Evolutionary conservation across 208 protist genomes (phyloP).

Genomic region (Acanthamoeba rhysodes): DNA sequence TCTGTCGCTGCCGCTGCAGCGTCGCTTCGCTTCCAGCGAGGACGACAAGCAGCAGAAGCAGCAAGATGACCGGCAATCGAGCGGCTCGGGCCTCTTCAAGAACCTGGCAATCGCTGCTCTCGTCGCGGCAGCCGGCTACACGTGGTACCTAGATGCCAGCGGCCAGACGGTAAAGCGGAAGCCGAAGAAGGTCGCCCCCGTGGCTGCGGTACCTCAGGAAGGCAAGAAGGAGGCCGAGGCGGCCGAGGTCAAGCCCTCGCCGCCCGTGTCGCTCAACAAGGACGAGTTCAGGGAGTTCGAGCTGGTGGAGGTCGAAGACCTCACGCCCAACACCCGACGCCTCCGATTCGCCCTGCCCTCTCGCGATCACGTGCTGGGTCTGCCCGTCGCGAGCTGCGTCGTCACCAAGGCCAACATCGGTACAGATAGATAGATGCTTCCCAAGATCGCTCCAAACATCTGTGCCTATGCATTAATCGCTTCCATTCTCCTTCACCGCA

Average conservation of each 20-base stretch:
- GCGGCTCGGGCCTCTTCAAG: neutral
- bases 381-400: neutral
- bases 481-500: neutral
- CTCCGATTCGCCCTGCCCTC: conserved; percentile 43
- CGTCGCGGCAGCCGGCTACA: neutral
- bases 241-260: neutral
- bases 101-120: neutral
- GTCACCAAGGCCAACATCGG: conserved; percentile 26
- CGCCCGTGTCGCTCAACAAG: conserved; percentile 17
- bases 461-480: neutral
- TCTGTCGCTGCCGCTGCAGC: neutral
- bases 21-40: neutral
- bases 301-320: conserved; percentile 8
- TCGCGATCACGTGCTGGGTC: conserved; percentile 4
- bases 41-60: neutral
- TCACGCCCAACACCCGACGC: conserved; percentile 17
- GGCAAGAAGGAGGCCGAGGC: neutral
- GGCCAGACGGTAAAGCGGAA: neutral
- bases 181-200: neutral
- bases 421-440: neutral
- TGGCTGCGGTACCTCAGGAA: neutral
- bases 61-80: neutral
- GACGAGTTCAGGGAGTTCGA: conserved; percentile 52
- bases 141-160: too few species aligned
- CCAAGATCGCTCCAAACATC: too few species aligned